Evolutionary conservation across 2,329 filamentous ascomycete genomes (phyloP), one percentile per base, ranked within the genome.

Genomic region (Colletotrichum liriopes): DNA sequence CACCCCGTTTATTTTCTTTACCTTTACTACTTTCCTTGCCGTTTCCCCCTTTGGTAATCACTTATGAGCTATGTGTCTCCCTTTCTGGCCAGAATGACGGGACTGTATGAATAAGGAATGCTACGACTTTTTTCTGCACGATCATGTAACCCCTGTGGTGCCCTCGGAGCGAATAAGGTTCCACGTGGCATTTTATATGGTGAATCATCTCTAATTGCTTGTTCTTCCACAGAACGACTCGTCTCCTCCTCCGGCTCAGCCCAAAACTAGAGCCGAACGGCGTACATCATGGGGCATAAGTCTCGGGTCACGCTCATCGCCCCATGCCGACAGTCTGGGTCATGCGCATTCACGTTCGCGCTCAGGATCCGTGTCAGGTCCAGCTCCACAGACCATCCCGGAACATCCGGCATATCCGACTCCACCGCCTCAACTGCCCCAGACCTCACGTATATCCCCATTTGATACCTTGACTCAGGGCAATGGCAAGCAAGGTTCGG

Each of bases 231-330:
- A 84, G 82, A 81, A 73, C 81, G 82, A 85, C 76, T 70, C 77
- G 70, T 76, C 76, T 60, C 76, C 80, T 74, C 77, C 80, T 69
- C 76, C 77, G 78, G 80, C 80, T 76, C 81, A 82, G 76, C 75
- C 78, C 76, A 80, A 80, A 74, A 74, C 74, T 75, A 82, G 84
- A 79, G 71, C 77, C 74, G 82, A 84, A 72, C 82, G 84, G 66
- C 83, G 84, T 66, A 79, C 80, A 60, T 87, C 86, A 32, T 87
- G 85, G 86, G 82, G 82, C 60, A 72, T 86, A 77, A 78, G 78
- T 71, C 74, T 83, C 75, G 77, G 82, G 73, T 68, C 78, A 61
- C 81, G 79, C 74, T 78, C 82, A 39, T 74, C 69, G 23, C 45
- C 77, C 67, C 77, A 73, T 67, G 73, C 74, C 70, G 78, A 79